Evolutionary conservation across 306 rosid genomes (phyloP).

Genomic region (Quercus mongolica): DNA sequence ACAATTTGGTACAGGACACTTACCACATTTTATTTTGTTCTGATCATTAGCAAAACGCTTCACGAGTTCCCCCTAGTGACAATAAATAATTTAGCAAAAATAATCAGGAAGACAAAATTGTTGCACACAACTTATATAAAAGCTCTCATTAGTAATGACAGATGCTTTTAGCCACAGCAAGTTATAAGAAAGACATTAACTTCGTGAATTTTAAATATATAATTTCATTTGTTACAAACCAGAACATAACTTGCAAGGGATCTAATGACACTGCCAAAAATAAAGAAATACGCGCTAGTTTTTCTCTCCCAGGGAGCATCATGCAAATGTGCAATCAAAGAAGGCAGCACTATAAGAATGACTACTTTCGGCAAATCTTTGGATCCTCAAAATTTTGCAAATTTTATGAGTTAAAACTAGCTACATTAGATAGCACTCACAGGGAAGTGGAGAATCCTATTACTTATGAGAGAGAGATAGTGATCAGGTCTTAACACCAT

Average conservation of each 20-base stretch:
- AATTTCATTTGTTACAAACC: neutral
- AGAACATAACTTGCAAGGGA: neutral
- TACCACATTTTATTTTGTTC: slow-evolving; percentile 89
- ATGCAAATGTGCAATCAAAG: neutral
- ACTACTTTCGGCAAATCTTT: neutral
- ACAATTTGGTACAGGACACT: slow-evolving; percentile 18
- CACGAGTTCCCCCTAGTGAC: slow-evolving; percentile 89
- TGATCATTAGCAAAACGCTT: slow-evolving; percentile 88
- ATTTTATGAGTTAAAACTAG: neutral
- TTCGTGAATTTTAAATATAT: neutral
- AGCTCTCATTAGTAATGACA: neutral
- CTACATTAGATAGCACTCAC: neutral
- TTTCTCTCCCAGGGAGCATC: neutral
- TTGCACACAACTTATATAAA: neutral
- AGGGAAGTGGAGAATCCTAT: neutral
- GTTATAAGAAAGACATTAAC: neutral
- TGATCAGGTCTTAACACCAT: neutral
- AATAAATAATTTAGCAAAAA: slow-evolving; percentile 15
- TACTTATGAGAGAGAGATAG: neutral
- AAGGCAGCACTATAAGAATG: neutral
- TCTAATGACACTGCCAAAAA: neutral
- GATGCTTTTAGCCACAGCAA: neutral
- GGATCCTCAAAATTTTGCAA: neutral
- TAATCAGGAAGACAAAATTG: slow-evolving; percentile 5
- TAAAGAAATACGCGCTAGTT: neutral